These are phyloP conservation scores for Geotrichum carabidarum DNA, from an alignment of 1,139 yeast genomes.

Conservation along the genomic window DNA sequence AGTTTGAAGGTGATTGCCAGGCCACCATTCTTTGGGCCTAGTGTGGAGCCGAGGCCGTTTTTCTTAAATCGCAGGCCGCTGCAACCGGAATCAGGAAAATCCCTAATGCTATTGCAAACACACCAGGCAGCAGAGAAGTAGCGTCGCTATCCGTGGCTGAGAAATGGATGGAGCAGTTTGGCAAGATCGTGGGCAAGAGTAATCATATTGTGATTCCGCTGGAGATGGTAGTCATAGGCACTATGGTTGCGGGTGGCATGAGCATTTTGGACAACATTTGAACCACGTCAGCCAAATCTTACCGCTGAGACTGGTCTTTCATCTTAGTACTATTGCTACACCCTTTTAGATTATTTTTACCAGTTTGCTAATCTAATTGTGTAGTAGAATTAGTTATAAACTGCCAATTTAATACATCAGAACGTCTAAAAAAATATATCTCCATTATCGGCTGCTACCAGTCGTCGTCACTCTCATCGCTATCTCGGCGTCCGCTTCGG, in stretches of 20 bases:
- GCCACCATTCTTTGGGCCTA: slow-evolving; percentile 67
- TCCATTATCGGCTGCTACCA: slow-evolving; percentile 35
- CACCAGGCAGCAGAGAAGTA: slow-evolving; percentile 72
- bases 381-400: too few relatives aligned
- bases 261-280: slow-evolving; percentile 59
- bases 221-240: slow-evolving; percentile 67
- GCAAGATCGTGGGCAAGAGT: slow-evolving; percentile 74
- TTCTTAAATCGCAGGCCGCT: slow-evolving; percentile 68
- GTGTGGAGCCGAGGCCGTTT: slow-evolving; percentile 67
- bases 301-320: neutral
- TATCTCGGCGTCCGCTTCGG: slow-evolving; percentile 76
- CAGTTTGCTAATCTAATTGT: neutral
- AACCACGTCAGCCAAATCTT: neutral
- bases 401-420: too few relatives aligned
- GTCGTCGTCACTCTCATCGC: slow-evolving; percentile 67
- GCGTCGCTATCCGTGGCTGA: slow-evolving; percentile 77
- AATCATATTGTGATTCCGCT: slow-evolving; percentile 76
- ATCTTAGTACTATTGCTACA: neutral
- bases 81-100: slow-evolving; percentile 63
- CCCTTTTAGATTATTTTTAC: neutral
- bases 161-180: slow-evolving; percentile 75
- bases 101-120: slow-evolving; percentile 60
- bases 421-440: too few relatives aligned
- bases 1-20: slow-evolving; percentile 68
- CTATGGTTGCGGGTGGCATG: slow-evolving; percentile 72